phyloP scores from a whole-genome alignment of 1,284 basidiomycete species.

The Moniliophthora roreri region DNA sequence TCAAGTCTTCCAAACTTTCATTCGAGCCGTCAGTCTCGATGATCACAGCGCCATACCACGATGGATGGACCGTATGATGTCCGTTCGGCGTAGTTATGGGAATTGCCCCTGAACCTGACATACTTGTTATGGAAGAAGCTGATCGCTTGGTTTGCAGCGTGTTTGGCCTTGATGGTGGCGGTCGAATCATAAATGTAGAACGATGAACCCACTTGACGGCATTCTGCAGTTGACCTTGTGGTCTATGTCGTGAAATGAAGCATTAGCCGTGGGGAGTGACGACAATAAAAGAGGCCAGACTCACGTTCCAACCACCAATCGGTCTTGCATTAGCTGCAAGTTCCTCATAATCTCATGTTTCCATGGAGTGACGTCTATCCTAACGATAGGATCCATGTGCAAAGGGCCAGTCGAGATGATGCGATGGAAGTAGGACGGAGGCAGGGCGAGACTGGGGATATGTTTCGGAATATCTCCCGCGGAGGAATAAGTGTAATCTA shows the following conservation, averaged over 20 bases:
- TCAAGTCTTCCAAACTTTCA: slow-evolving; percentile 74
- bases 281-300: slow-evolving; percentile 21
- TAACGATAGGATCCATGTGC: slow-evolving; percentile 66
- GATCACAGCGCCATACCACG: slow-evolving; percentile 77
- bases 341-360: slow-evolving; percentile 70
- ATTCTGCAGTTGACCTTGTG: slow-evolving; percentile 69
- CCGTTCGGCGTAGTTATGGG: slow-evolving; percentile 49
- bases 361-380: slow-evolving; percentile 74
- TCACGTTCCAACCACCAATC: slow-evolving; percentile 74
- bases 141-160: no score
- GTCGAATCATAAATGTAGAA: slow-evolving; percentile 66
- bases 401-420: slow-evolving; percentile 62
- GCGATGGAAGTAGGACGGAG: slow-evolving; percentile 82
- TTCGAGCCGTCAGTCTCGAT: slow-evolving; percentile 85
- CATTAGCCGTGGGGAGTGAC: background rate
- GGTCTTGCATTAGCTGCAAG: slow-evolving; percentile 72
- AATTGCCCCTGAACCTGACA: slow-evolving; percentile 26
- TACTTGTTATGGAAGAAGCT: no score
- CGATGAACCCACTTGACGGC: slow-evolving; percentile 81
- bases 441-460: slow-evolving; percentile 70
- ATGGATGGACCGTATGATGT: slow-evolving; percentile 60
- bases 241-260: slow-evolving; percentile 39
- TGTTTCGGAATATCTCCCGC: slow-evolving; percentile 76
- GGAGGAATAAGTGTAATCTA: slow-evolving; percentile 75
- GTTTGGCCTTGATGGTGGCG: slow-evolving; percentile 24